Base-by-base conservation (phyloP, 225 moss, liverwort and hornwort species). In the Marchantia paleacea region DNA sequence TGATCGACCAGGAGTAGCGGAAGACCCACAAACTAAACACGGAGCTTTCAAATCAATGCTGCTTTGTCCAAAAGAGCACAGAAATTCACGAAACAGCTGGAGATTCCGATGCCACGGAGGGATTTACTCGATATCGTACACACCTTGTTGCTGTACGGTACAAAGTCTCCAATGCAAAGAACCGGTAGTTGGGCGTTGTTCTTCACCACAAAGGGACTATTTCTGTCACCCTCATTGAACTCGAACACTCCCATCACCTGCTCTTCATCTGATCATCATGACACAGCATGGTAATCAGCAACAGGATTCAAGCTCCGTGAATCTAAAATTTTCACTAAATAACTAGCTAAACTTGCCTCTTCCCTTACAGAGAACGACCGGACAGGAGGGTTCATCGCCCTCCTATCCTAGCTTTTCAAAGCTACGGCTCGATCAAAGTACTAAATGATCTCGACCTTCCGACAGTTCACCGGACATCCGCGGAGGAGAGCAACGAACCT, bases 91-190 rank as follows among this genome's bases (percentile, higher is more conserved):
- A 52, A n/a, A 12, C 22, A 48, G 72, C n/a, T 72, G 24, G 7
- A 51, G 51, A 47, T n/a, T 24, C 51, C n/a, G 50, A 12, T 22
- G 29, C 28, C 12, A 26, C 66, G 13, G 8, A 26, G 12, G 66
- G 12, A 24, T 66, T 9, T 2, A 29, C 1, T 67, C 19, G 19
- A 20, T 7, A 47, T 54, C 6, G 31, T 4, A 39, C 79, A 29
- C 51, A 86, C 86, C 83, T 81, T 83, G 75, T 86, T 86, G 11
- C 72, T 84, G 52, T 87, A 87, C 0, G 87, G 87, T 66, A 87
- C 80, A 11, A 87, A 55, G 24, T 84, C 84, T n/a, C 87, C 84
- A 3, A 87, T 60, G 26, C 16, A 12, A 48, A 55, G 77, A 9
- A 19, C 7, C 31, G 29, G 4, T 15, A 4, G 6, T 7, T 12